Evolutionary conservation across 1,139 yeast species (phyloP).

Genomic region (Schwanniomyces etchellsii): DNA sequence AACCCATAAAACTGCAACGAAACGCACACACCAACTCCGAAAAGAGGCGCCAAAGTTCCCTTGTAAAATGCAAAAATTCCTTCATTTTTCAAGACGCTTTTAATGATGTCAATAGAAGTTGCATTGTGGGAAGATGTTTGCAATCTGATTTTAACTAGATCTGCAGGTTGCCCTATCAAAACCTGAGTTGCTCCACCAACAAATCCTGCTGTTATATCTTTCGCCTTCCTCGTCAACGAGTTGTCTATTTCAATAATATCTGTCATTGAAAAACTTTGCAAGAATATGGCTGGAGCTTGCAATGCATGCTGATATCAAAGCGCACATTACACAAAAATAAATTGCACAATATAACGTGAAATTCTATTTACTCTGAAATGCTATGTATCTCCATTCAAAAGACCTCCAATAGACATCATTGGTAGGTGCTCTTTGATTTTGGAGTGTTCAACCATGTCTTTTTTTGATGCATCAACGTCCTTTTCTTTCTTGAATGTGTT

Average conservation of each 20-base stretch:
- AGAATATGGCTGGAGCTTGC: no score
- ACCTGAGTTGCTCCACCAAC: slow-evolving; percentile 63
- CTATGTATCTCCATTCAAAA: slow-evolving; percentile 2
- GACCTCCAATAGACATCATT: slow-evolving; percentile 7
- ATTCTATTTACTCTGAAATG: slow-evolving; percentile 1
- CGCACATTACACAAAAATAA: slow-evolving; percentile 3
- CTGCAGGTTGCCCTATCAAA: slow-evolving; percentile 71
- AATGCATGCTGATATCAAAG: neutral
- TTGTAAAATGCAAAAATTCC: slow-evolving; percentile 60
- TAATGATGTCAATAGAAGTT: slow-evolving; percentile 44
- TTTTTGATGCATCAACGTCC: no score
- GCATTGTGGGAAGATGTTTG: slow-evolving; percentile 42
- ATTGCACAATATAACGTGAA: slow-evolving; percentile 7
- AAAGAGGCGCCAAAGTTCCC: slow-evolving; percentile 41
- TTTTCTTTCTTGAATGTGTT: no score
- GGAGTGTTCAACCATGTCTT: neutral
- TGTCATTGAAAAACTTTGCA: slow-evolving; percentile 1
- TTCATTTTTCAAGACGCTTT: slow-evolving; percentile 52
- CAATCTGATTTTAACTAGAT: slow-evolving; percentile 59
- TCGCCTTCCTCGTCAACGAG: slow-evolving; percentile 50
- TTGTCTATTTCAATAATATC: slow-evolving; percentile 30
- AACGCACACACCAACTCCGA: slow-evolving; percentile 70
- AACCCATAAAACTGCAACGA: slow-evolving; percentile 73
- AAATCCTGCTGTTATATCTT: slow-evolving; percentile 53
- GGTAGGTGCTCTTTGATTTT: slow-evolving; percentile 3